Conservation (phyloP, 768 basidiomycete species). For the Trichaptum fuscoviolaceum region DNA sequence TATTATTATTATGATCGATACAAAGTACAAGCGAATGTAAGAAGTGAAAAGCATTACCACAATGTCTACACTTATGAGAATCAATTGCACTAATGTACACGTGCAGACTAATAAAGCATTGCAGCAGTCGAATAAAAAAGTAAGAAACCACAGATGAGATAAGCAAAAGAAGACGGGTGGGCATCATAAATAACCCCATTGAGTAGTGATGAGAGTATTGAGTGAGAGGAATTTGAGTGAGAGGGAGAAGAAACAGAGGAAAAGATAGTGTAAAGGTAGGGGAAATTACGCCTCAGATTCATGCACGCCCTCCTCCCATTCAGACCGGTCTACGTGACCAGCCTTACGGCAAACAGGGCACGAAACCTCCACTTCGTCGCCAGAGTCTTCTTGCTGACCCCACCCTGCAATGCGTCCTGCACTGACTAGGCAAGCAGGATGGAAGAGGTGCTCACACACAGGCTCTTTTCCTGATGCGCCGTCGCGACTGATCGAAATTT, state of each 20-base stretch:
- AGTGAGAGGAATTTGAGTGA: neutral
- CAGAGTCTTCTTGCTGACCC: conserved; percentile 36
- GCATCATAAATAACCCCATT: neutral
- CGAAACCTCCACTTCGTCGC: conserved; percentile 52
- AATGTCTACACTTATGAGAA: neutral
- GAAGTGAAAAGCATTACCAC: neutral
- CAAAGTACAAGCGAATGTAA: neutral
- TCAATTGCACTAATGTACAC: neutral
- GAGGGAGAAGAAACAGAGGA: neutral
- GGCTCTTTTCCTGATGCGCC: conserved; percentile 16
- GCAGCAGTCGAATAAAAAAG: neutral
- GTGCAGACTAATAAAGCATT: neutral
- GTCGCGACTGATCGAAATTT: conserved; percentile 20
- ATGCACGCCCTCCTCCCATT: conserved; percentile 51
- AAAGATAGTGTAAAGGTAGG: neutral
- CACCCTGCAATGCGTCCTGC: conserved; percentile 61
- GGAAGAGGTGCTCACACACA: conserved; percentile 67
- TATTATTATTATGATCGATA: neutral
- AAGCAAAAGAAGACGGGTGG: neutral
- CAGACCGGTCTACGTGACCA: conserved; percentile 53
- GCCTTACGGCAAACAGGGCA: conserved; percentile 67
- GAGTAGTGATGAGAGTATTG: neutral
- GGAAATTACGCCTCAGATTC: neutral
- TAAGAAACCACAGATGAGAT: neutral
- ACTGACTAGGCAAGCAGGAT: conserved; percentile 64